Conservation (phyloP, 495 filamentous ascomycete species). For the Lophiotrema nucula region DNA sequence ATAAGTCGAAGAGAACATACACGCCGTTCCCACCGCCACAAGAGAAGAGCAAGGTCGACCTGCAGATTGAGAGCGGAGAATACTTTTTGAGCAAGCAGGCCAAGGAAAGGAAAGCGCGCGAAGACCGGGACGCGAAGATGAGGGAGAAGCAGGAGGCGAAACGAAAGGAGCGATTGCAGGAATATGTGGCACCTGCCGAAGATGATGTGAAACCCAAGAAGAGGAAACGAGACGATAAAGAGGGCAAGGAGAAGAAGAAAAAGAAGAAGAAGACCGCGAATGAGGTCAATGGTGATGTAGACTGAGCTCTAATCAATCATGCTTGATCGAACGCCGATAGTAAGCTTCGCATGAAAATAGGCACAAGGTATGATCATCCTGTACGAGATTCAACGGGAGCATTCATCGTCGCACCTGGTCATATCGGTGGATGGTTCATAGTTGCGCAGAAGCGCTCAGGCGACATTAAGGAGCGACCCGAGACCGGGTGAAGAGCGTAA, state of each 20-base stretch:
- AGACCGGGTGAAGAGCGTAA: no score
- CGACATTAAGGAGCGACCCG: no score
- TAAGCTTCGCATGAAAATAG: no score
- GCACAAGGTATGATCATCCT: no score
- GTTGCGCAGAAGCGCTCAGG: no score
- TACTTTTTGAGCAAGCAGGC: conserved; percentile 92
- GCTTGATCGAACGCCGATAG: no score
- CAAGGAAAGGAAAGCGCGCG: conserved; percentile 77
- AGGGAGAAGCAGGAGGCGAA: conserved; percentile 84
- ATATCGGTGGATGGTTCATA: no score
- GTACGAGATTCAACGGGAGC: no score
- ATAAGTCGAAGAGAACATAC: conserved; percentile 93
- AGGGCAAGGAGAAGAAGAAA: conserved; percentile 44
- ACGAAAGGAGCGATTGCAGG: conserved; percentile 76
- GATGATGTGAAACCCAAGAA: conserved; percentile 51
- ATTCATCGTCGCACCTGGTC: no score
- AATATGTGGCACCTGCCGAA: conserved; percentile 84
- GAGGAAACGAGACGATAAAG: conserved; percentile 56
- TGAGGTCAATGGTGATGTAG: conserved; percentile 10
- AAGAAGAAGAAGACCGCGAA: conserved; percentile 23
- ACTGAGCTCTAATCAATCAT: no score
- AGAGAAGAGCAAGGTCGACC: conserved; percentile 95
- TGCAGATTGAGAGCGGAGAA: conserved; percentile 97
- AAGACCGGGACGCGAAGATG: conserved; percentile 76
- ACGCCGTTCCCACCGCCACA: conserved; percentile 72